Percentiles rank a stretch among this genome's conserved stretches.
These are phyloP conservation scores for Ceriops decandra DNA, from an alignment of 345 rosid species.

Conservation along the genomic window DNA sequence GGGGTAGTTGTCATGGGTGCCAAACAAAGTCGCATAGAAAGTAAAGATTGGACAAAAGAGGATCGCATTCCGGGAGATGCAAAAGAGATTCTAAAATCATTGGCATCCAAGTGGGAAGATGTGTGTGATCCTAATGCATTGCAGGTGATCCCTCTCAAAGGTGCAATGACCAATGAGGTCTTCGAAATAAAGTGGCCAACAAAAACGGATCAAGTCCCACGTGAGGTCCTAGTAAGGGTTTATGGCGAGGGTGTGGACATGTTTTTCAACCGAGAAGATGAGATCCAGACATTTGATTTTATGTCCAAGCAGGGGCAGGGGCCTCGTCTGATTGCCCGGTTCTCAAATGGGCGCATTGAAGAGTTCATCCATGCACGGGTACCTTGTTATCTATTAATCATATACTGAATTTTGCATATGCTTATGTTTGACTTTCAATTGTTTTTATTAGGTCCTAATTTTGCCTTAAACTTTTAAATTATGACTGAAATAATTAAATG, in stretches of 20 bases:
- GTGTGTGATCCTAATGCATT: conserved; percentile 21
- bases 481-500: not conserved
- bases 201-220: conserved; percentile 6
- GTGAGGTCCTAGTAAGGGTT: conserved; percentile 28
- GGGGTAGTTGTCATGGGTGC: conserved; percentile 29
- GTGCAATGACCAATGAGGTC: conserved; percentile 31
- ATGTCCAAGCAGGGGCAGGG: conserved; percentile 35
- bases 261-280: conserved; percentile 26
- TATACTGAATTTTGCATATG: not conserved
- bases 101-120: conserved; percentile 33
- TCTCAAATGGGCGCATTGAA: conserved; percentile 31
- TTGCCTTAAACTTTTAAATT: not conserved
- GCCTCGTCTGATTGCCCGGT: conserved; percentile 27
- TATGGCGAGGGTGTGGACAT: conserved; percentile 34
- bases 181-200: conserved; percentile 31
- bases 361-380: conserved; percentile 35
- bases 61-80: conserved; percentile 22
- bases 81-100: conserved; percentile 25
- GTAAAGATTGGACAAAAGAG: conserved; percentile 3
- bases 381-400: not conserved
- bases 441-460: not conserved
- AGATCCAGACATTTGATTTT: conserved; percentile 30
- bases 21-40: conserved; percentile 12
- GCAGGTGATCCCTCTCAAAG: conserved; percentile 27
- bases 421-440: not conserved